phyloP scores from a whole-genome alignment of 495 filamentous ascomycete genomes.

The Talaromyces trachyspermus region DNA sequence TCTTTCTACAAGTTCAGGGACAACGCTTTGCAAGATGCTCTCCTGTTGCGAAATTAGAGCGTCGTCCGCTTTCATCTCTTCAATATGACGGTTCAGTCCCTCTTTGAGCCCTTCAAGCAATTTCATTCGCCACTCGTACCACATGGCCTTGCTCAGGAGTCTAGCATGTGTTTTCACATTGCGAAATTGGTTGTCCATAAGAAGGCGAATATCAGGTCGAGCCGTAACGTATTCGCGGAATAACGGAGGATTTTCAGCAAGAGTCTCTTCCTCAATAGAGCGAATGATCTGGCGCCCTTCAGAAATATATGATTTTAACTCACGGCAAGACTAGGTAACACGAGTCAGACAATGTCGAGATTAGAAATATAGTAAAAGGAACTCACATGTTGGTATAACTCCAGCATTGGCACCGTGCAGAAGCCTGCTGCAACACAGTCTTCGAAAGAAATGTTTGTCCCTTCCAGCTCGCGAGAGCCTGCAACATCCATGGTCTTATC shows the following conservation, averaged over 20 bases:
- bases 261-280: conserved; percentile 80
- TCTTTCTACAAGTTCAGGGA: conserved; percentile 56
- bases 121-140: conserved; percentile 97
- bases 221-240: conserved; percentile 88
- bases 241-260: conserved; percentile 78
- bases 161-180: conserved; percentile 91
- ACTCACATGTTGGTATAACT: conserved; percentile 87
- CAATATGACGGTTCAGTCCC: conserved; percentile 62
- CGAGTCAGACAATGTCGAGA: conserved; percentile 21
- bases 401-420: conserved; percentile 86
- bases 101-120: conserved; percentile 76
- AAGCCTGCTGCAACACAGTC: conserved; percentile 80
- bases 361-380: not conserved
- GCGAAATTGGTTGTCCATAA: conserved; percentile 96
- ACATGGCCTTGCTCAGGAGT: conserved; percentile 83
- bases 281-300: conserved; percentile 81
- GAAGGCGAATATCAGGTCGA: conserved; percentile 68
- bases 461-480: conserved; percentile 8
- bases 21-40: conserved; percentile 49
- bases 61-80: conserved; percentile 73
- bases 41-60: conserved; percentile 59
- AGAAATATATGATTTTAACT: conserved; percentile 89
- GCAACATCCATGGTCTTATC: conserved; percentile 35
- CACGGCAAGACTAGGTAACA: conserved; percentile 67
- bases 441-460: conserved; percentile 47